Evolutionary conservation across 176 grass and related monocot genomes (phyloP), one percentile per base, ranked within the genome.

Genomic region (Lolium perenne): DNA sequence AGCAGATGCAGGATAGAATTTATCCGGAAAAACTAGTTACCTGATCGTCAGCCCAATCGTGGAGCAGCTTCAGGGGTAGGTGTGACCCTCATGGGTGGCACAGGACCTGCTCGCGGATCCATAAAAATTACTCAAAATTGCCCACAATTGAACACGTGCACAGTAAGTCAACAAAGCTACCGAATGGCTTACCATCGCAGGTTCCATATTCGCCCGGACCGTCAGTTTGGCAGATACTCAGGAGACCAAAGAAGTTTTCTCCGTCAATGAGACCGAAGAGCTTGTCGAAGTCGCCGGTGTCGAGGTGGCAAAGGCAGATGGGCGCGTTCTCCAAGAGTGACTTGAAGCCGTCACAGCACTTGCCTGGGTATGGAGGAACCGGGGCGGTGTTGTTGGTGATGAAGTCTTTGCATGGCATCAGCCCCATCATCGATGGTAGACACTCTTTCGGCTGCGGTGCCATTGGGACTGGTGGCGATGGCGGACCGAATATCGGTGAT

Each of bases 371-470:
- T 6, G 86, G 71, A 15, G 86, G 86, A 6, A 10, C 13, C 6
- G 1, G 1, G 5, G 67, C 75, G 21, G 15, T 32, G 5, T 12
- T 66, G 69, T 47, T 18, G 4, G 79, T 87, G 35, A 87, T 23
- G 78, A 56, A 87, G 46, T 87, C 85, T 58, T 66, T 67, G 58
- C 85, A 87, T 3, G 78, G 70, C 58, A 9, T 87, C 70, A 87
- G 4, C n/a, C 32, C 29, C 85, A 82, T 75, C 14, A 87, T 2
- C 38, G 32, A 63, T 6, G 85, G 5, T 1, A 65, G 5, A 25
- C 85, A 87, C 6, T 85, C 83, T 11, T 35, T 69, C 0, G 63
- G 74, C 16, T 57, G 13, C 5, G 57, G 40, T 9, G 45, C 7
- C 8, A 55, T 21, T 0, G 23, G 10, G 3, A 20, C 11, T 6